phyloP scores from a whole-genome alignment of 176 grass and related monocot genomes.

The Elaeis guineensis region DNA sequence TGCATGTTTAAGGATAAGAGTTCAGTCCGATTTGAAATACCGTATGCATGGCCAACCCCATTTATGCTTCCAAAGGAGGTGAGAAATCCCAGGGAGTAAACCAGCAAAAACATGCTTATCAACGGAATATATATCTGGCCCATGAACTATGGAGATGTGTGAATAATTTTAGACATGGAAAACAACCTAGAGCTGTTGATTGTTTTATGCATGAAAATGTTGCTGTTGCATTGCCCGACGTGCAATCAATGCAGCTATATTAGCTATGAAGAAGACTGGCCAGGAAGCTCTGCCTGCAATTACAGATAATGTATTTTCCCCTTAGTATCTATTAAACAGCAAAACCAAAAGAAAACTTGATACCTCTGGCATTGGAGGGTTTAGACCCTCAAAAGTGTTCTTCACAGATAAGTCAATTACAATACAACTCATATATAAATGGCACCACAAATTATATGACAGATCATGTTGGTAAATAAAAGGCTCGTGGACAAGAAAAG shows the following conservation, averaged over 20 bases:
- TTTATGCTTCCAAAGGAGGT: conserved; percentile 75
- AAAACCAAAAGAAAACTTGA: conserved; percentile 1
- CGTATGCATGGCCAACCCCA: conserved; percentile 95
- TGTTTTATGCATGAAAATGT: conserved; percentile 94
- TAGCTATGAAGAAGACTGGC: conserved; percentile 76
- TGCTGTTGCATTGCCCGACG: conserved; percentile 86
- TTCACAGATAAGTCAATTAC: neutral
- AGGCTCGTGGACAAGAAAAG: too few species aligned
- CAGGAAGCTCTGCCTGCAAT: conserved; percentile 68
- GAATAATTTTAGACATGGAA: conserved; percentile 91
- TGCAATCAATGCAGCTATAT: conserved; percentile 85
- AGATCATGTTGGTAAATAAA: too few species aligned
- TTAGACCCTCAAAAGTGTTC: too few species aligned
- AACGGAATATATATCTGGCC: conserved; percentile 98
- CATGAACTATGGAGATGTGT: conserved; percentile 88
- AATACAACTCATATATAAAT: neutral
- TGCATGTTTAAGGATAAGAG: neutral
- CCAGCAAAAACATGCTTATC: conserved; percentile 83
- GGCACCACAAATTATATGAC: too few species aligned
- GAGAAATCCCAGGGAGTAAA: conserved; percentile 75
- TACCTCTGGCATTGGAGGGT: too few species aligned
- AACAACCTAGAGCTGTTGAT: conserved; percentile 84
- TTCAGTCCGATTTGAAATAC: conserved; percentile 23
- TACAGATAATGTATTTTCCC: conserved; percentile 21
- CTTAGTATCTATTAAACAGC: conserved; percentile 4